Evolutionary conservation across 1,139 yeast genomes (phyloP).

Genomic region (Hyphopichia khmerensis): DNA sequence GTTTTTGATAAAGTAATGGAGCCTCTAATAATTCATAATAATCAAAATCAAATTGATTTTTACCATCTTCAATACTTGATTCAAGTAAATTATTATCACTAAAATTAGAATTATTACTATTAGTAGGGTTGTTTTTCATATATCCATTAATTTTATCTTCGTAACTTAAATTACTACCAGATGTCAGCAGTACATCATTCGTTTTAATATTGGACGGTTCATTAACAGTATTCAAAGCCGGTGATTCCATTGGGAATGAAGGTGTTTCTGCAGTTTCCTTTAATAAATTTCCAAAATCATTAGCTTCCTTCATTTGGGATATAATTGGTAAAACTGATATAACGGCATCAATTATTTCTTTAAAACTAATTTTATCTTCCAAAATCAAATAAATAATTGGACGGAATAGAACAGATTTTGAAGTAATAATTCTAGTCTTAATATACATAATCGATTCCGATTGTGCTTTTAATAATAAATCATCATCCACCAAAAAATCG

Average conservation of each 20-base stretch:
- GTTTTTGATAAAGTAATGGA: constrained; percentile 27
- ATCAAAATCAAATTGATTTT: constrained; percentile 16
- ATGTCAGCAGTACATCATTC: neutral
- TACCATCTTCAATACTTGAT: neutral
- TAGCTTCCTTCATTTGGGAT: neutral
- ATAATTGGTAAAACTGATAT: constrained; percentile 13
- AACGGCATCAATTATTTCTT: constrained; percentile 25
- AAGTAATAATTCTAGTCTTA: constrained; percentile 35
- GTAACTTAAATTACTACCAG: neutral
- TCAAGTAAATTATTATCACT: neutral
- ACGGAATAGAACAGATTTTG: constrained; percentile 33
- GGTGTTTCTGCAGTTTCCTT: constrained; percentile 1
- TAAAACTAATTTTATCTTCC: constrained; percentile 28
- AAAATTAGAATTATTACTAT: neutral
- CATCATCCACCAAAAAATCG: constrained; percentile 37
- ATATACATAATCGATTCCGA: constrained; percentile 41
- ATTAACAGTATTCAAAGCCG: neutral
- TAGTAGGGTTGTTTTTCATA: neutral
- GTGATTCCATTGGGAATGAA: neutral
- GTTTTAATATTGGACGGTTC: neutral
- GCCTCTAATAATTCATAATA: constrained; percentile 29
- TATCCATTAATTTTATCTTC: neutral
- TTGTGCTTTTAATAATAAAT: constrained; percentile 33
- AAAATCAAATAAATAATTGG: constrained; percentile 36
- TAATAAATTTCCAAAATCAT: neutral